These are phyloP conservation scores for Hura crepitans DNA, from an alignment of 441 rosid species.

Conservation along the genomic window DNA sequence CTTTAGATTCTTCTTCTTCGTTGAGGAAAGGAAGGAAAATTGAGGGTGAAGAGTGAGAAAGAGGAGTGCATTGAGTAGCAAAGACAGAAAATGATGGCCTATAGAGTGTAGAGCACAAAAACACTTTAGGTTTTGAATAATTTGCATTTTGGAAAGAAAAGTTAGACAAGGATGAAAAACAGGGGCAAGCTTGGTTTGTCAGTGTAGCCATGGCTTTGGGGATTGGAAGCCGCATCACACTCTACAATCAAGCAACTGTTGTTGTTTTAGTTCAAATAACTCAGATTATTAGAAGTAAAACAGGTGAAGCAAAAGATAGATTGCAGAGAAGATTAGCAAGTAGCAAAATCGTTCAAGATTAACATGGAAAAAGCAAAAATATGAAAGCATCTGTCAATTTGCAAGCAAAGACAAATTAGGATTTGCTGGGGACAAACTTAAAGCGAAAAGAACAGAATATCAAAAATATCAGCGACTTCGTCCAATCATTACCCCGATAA, in stretches of 20 bases:
- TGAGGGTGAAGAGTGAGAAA: constrained; percentile 36
- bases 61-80: constrained; percentile 17
- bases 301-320: too few relatives aligned
- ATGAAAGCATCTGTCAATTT: too few relatives aligned
- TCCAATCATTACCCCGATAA: too few relatives aligned
- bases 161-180: not conserved
- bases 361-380: too few relatives aligned
- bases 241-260: not conserved
- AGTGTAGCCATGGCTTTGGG: constrained; percentile 29
- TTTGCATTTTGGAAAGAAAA: constrained; percentile 8
- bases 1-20: constrained; percentile 17
- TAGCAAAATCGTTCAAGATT: too few relatives aligned
- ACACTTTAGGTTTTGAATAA: constrained; percentile 22
- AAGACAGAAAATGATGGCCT: constrained; percentile 24
- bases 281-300: too few relatives aligned
- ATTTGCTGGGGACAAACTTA: too few relatives aligned
- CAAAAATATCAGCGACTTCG: too few relatives aligned
- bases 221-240: not conserved
- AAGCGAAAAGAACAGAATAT: too few relatives aligned
- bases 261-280: not conserved
- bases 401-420: too few relatives aligned
- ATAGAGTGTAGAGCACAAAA: constrained; percentile 12
- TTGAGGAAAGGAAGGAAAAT: constrained; percentile 56
- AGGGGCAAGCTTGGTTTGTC: constrained; percentile 13
- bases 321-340: too few relatives aligned